A percentile compares a stretch with the other conserved stretches of the same genome.
Conservation (phyloP, 2,329 filamentous ascomycete species). For the Fusarium illudens region DNA sequence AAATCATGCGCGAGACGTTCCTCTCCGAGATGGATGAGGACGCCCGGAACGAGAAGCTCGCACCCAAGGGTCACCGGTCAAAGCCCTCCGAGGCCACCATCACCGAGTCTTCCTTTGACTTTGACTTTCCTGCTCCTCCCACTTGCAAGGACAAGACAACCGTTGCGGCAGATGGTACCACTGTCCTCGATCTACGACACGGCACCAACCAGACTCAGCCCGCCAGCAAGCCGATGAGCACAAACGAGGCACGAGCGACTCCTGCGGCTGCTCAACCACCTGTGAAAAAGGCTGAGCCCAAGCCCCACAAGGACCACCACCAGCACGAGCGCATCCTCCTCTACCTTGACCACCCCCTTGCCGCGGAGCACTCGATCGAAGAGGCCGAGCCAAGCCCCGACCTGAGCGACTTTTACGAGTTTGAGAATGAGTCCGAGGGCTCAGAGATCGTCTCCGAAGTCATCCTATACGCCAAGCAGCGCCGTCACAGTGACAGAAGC, state of each 20-base stretch:
- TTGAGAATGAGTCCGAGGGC: constrained; percentile 40
- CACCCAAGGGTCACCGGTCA: constrained; percentile 37
- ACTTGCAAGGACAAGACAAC: constrained; percentile 40
- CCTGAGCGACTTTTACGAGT: constrained; percentile 51
- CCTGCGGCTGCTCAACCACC: constrained; percentile 2
- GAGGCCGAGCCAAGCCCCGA: constrained; percentile 49
- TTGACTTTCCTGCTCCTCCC: constrained; percentile 49
- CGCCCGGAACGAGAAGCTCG: constrained; percentile 11
- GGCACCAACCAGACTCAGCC: constrained; percentile 7
- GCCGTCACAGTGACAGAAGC: constrained; percentile 14
- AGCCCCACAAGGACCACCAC: constrained; percentile 20
- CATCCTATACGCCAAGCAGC: constrained; percentile 26
- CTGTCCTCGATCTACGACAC: constrained; percentile 36
- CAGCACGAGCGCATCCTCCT: constrained; percentile 42
- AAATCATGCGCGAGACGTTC: constrained; percentile 61
- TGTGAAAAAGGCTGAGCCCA: constrained; percentile 21
- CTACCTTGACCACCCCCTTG: constrained; percentile 43
- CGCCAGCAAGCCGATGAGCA: neutral
- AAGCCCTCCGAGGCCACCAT: constrained; percentile 45
- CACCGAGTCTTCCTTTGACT: constrained; percentile 44
- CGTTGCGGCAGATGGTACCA: constrained; percentile 36
- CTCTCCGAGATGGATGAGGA: constrained; percentile 54
- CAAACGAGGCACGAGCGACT: neutral
- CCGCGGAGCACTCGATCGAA: constrained; percentile 32
- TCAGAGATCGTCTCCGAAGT: constrained; percentile 30